Evolutionary conservation across 371 early-diverging fungal genomes (phyloP), one percentile per base, ranked within the genome.

Genomic region (Chytridium lagenaria): DNA sequence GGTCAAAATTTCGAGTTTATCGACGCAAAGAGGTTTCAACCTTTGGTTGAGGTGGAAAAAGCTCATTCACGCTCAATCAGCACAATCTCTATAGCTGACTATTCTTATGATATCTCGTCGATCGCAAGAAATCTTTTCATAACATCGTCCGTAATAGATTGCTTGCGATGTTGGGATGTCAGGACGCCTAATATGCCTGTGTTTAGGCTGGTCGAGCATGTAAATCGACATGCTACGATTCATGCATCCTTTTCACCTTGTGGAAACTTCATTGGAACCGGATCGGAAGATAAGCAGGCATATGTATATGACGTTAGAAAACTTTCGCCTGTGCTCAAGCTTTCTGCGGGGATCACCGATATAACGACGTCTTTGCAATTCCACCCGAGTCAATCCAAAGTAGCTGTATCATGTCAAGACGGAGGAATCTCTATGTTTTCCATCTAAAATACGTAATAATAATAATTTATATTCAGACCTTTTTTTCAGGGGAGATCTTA

Each of bases 271-370:
- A 70, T 76, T 2, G 76, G 50, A 33, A 63, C 64, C 7, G 76
- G 76, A 12, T 71, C 71, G 30, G 76, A 76, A 40, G 68, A 76
- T 44, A 44, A 50, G 39, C 61, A 59, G 33, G 76, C 52, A 19
- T 67, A 71, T 34, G 1, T 76, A 34, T 76, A 63, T 64, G 76
- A 76, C 39, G 55, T 64, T 26, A 37, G 71, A 34, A 59, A 59
- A 59, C 23, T 34, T 16, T 49, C 50, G 33, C 3, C 69, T 23
- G 16, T 39, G 63, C 19, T 22, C 28, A 44, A 55, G 40, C 3
- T 74, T 1, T 31, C 28, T 26, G 59, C 31, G 7, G 75, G 70
- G 0, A 22, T 66, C 1, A 40, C n/a, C 12, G 70, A 70, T 10
- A 67, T 31, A 26, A 70, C 65, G 16, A 22, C 38, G 3, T 67